Base-by-base conservation (phyloP, 2,329 filamentous ascomycete species). In the Ceratocystis lukuohia region DNA sequence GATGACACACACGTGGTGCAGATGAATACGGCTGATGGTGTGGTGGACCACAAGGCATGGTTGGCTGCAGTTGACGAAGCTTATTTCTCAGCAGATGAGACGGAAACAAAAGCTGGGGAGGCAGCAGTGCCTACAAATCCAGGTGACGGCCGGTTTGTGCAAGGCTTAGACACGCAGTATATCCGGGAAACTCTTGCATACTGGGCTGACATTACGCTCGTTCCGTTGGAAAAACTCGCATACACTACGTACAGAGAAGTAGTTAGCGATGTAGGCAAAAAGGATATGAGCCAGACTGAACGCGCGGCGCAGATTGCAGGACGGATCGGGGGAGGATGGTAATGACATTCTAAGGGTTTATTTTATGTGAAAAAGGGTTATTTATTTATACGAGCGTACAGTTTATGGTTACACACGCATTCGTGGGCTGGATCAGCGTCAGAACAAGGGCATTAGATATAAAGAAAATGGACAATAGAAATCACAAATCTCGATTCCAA, bases 261-360 rank as follows among this genome's bases (percentile, higher is more conserved):
- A 25, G 87, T 96, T 72, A 96, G 93, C 77, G 91, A 97, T 74
- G 91, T 99, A 56, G 94, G 94, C 63, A 96, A 94, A 77, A 81
- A 83, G 69, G 78, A 82, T 74, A 72, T 79, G 75, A 79, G 80
- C 68, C 88, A 91, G 73, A 87, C 89, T 56, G 88, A 95, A 73
- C 84, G 87, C 68, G 92, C 96, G 50, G 88, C 91, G 67, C 91
- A 94, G 73, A 80, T 99, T 72, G 93, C 93, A 61, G 87, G 91
- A 66, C 94, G 91, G 76, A 89, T 92, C 71, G 94, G 92, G 65
- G 94, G 94, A 65, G 94, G 94, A 28, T 99, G 94, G 94, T 97
- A 81, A 62, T 7, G 30, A n/a, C 30, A 12, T 48, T 57, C 15
- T 44, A 62, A 20, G 8, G 2, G 20, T 12, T 10, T 10, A 2